These are phyloP conservation scores for Dioscorea zingiberensis DNA, from an alignment of 106 monocot genomes.

Conservation along the genomic window DNA sequence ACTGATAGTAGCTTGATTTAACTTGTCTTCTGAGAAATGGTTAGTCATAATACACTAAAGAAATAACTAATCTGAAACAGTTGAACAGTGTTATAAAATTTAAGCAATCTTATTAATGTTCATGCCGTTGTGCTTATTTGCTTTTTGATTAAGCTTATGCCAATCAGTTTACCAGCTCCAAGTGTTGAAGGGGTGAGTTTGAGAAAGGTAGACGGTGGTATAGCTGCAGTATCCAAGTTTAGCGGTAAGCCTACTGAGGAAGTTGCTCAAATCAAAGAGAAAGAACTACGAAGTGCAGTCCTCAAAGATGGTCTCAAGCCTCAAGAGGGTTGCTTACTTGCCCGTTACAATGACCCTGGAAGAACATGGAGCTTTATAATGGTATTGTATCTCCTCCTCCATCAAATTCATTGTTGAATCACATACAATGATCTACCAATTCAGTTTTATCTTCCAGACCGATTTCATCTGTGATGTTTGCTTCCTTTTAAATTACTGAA, in stretches of 20 bases:
- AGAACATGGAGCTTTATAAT: constrained; percentile 78
- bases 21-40: too few species aligned
- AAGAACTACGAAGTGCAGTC: constrained; percentile 41
- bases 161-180: constrained; percentile 62
- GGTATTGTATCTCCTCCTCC: constrained; percentile 52
- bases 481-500: too few species aligned
- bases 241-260: constrained; percentile 73
- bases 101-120: too few species aligned
- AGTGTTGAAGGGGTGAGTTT: constrained; percentile 41
- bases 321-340: constrained; percentile 66
- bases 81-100: too few species aligned
- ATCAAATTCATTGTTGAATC: too few species aligned
- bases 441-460: not conserved
- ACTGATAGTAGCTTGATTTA: too few species aligned
- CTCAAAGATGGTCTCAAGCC: constrained; percentile 58
- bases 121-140: too few species aligned
- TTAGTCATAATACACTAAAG: too few species aligned
- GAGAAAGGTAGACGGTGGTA: constrained; percentile 52
- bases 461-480: too few species aligned
- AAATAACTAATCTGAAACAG: too few species aligned
- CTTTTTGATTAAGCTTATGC: too few species aligned
- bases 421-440: not conserved
- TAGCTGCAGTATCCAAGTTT: constrained; percentile 66
- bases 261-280: constrained; percentile 42
- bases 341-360: constrained; percentile 91